These are phyloP conservation scores for Daldinia decipiens DNA, from an alignment of 495 filamentous ascomycete species.

Conservation along the genomic window DNA sequence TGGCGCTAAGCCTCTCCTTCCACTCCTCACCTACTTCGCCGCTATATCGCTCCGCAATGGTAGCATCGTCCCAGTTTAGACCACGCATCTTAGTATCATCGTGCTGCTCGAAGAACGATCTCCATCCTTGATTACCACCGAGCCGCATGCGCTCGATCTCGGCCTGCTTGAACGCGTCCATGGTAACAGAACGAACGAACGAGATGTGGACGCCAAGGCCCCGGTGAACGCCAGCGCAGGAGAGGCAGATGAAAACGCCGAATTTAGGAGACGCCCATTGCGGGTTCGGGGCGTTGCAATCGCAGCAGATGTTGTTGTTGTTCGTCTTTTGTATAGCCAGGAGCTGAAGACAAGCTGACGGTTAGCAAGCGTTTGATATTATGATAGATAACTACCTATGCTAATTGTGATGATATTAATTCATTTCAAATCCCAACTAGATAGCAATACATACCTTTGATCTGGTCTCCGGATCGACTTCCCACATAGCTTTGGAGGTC, in stretches of 20 bases:
- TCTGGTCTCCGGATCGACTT: constrained; percentile 95
- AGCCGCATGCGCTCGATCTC: constrained; percentile 88
- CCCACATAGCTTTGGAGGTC: constrained; percentile 80
- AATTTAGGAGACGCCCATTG: constrained; percentile 88
- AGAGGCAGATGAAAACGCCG: constrained; percentile 94
- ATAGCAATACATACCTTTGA: constrained; percentile 73
- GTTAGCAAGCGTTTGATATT: constrained; percentile 22
- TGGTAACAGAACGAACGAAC: constrained; percentile 94
- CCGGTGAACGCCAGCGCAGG: constrained; percentile 93
- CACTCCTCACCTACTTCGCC: constrained; percentile 91
- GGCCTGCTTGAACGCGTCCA: constrained; percentile 94
- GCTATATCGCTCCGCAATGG: constrained; percentile 85
- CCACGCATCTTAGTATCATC: constrained; percentile 68
- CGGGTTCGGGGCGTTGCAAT: constrained; percentile 91
- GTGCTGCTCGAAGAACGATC: constrained; percentile 80
- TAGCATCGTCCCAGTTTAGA: constrained; percentile 76
- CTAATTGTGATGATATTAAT: background rate
- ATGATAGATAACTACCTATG: background rate
- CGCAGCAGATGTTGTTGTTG: constrained; percentile 88
- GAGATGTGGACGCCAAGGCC: constrained; percentile 97
- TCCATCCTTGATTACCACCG: constrained; percentile 89
- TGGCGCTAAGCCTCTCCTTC: constrained; percentile 87
- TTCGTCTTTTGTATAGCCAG: constrained; percentile 86
- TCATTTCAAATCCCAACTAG: background rate
- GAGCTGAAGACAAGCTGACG: constrained; percentile 64